These are phyloP conservation scores for Alopecurus myosuroides DNA, from an alignment of 176 grass and related monocot species.

Conservation along the genomic window DNA sequence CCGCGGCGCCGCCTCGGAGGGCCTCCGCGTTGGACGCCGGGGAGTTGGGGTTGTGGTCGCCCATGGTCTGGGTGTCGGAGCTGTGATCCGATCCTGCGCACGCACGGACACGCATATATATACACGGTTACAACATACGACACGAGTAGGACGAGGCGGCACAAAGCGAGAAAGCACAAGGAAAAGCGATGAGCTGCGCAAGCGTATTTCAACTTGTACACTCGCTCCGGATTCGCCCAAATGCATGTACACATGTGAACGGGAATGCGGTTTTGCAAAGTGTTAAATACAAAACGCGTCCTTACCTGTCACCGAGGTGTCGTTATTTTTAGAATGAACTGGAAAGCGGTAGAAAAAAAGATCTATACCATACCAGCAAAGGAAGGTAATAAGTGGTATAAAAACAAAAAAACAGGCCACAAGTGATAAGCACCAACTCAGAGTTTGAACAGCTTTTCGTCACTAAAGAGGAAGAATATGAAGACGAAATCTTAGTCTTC, in stretches of 20 bases:
- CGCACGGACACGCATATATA: conserved; percentile 14
- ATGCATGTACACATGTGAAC: neutral
- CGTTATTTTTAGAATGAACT: neutral
- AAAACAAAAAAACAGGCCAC: neutral
- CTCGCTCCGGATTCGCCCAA: neutral
- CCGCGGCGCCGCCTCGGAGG: conserved; percentile 17
- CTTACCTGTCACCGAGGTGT: neutral
- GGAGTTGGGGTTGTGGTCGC: conserved; percentile 12
- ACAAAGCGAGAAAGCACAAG: neutral
- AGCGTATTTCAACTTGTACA: conserved; percentile 18
- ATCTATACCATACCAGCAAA: neutral
- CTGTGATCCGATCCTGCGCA: conserved; percentile 41
- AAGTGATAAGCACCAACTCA: neutral
- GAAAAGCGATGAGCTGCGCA: neutral
- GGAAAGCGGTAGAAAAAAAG: conserved; percentile 26
- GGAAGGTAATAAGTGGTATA: neutral
- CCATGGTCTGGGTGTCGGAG: conserved; percentile 46
- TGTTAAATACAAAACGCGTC: neutral
- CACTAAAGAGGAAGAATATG: neutral
- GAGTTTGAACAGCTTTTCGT: neutral
- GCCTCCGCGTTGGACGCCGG: conserved; percentile 7
- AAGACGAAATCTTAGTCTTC: neutral
- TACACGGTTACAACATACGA: neutral
- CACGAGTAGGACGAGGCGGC: neutral
- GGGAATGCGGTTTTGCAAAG: neutral